Evolutionary conservation across 208 protist genomes (phyloP), one percentile per base, ranked within the genome.

Genomic region (Leishmania mexicana): DNA sequence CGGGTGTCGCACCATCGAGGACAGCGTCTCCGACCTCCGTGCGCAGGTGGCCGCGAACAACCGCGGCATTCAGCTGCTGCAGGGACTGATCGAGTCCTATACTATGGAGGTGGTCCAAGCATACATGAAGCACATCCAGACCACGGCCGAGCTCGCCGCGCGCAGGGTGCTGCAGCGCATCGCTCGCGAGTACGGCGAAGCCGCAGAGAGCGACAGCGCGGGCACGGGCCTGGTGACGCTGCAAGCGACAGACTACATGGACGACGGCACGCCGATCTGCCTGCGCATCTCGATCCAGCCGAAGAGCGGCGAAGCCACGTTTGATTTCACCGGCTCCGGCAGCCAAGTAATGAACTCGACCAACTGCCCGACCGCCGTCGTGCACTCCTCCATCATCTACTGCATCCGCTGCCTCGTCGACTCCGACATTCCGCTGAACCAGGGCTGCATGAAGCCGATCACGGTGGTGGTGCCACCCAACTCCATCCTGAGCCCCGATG

Each of bases 61-160:
- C 72, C 98, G 97, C 74, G 98, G 98, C 62, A 98, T 99, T 76
- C 75, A 83, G 49, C 87, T 99, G 3, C 81, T 99, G 53, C 72
- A 91, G 31, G 93, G 97, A 58, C 88, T 99, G 21, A 98, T 99
- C 62, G 81, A 64, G 47, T 81, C 98, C 75, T 98, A 97, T 88
- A 87, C 88, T 11, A 76, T 97, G 1, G 89, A 87, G 11, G 88
- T 97, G 42, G 97, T 99, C 35, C 96, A 98, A 53, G 97, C 93
- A 2, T 99, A 99, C 89, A 99, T 99, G 98, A 47, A 79, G n/a
- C 93, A 98, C 87, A 94, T 99, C 72, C 97, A 98, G 76, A 84
- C 95, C 47, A 93, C 96, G 83, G 98, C 98, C 7, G 98, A 98
- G 81, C 58, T 87, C 35, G 95, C 97, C 2, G 97, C 99, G 17